phyloP scores from a whole-genome alignment of 176 grass and related monocot genomes.

The Thalia dealbata region DNA sequence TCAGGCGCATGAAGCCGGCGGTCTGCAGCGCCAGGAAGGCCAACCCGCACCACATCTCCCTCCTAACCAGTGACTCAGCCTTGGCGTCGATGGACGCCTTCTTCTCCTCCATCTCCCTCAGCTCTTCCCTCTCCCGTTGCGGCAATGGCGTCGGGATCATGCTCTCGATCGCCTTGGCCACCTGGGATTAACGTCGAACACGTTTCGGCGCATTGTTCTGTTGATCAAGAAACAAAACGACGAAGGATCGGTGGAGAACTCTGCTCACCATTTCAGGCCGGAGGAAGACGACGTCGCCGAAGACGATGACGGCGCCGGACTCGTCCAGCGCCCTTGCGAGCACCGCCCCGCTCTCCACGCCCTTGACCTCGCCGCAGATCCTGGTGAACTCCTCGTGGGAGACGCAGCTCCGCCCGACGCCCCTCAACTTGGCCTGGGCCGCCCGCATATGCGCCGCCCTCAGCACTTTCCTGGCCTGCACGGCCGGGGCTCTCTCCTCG shows the following conservation, averaged over 20 bases:
- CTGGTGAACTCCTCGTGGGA: constrained; percentile 43
- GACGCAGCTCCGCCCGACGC: constrained; percentile 46
- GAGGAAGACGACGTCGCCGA: constrained; percentile 73
- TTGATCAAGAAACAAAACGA: too few species aligned
- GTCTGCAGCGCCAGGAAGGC: constrained; percentile 52
- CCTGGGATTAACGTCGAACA: constrained; percentile 16
- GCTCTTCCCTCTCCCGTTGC: constrained; percentile 23
- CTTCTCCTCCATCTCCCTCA: constrained; percentile 38
- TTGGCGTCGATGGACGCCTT: constrained; percentile 51
- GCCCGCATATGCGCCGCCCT: constrained; percentile 62
- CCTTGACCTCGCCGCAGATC: constrained; percentile 61
- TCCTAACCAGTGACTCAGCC: constrained; percentile 29
- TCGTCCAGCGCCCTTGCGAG: constrained; percentile 51
- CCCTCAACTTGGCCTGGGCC: constrained; percentile 33
- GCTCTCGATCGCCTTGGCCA: constrained; percentile 51
- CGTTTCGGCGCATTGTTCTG: not conserved
- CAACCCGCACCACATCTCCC: constrained; percentile 76
- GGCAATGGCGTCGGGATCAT: constrained; percentile 35
- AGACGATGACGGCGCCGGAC: constrained; percentile 56
- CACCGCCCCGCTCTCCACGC: constrained; percentile 28
- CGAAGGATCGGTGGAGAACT: too few species aligned
- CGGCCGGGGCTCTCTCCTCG: constrained; percentile 25
- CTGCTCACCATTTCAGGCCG: constrained; percentile 55
- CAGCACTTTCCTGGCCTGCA: constrained; percentile 53
- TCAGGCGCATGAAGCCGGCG: constrained; percentile 73